phyloP scores from a whole-genome alignment of 2,329 filamentous ascomycete species.

The Leptographium procerum region DNA sequence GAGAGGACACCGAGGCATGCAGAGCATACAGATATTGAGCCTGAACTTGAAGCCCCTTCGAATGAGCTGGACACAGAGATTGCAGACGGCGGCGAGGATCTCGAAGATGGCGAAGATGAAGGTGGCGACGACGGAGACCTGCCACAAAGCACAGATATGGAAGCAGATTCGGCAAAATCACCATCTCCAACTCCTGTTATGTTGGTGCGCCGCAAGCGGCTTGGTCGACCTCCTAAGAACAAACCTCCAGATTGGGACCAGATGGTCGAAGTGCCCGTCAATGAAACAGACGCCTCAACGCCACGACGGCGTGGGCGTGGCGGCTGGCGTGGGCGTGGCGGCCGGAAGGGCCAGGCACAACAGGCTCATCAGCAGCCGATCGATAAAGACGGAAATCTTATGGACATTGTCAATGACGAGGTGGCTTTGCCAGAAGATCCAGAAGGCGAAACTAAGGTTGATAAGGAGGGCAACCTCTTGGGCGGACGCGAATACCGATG shows the following conservation, averaged over 20 bases:
- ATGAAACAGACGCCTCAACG: slow-evolving; percentile 30
- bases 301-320: slow-evolving; percentile 55
- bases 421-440: slow-evolving; percentile 76
- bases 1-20: slow-evolving; percentile 36
- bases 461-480: slow-evolving; percentile 72
- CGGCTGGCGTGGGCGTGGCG: slow-evolving; percentile 60
- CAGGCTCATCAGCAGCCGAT: slow-evolving; percentile 69
- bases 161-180: slow-evolving; percentile 33
- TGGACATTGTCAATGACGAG: slow-evolving; percentile 86
- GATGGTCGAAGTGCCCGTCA: slow-evolving; percentile 43
- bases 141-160: slow-evolving; percentile 20
- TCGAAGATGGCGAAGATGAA: slow-evolving; percentile 25
- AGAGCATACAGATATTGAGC: slow-evolving; percentile 30
- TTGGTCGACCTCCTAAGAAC: slow-evolving; percentile 82
- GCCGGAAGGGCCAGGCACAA: slow-evolving; percentile 54
- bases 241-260: slow-evolving; percentile 68
- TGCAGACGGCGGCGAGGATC: slow-evolving; percentile 24
- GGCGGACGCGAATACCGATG: slow-evolving; percentile 88
- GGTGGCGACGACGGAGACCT: slow-evolving; percentile 29
- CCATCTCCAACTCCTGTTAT: slow-evolving; percentile 46
- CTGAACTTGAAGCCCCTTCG: neutral
- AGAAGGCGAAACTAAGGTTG: slow-evolving; percentile 87
- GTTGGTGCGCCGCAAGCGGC: slow-evolving; percentile 60
- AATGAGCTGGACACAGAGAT: slow-evolving; percentile 19
- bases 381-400: slow-evolving; percentile 86